Conservation (phyloP, 2,329 filamentous ascomycete species). For the Hypomyces rosellus region DNA sequence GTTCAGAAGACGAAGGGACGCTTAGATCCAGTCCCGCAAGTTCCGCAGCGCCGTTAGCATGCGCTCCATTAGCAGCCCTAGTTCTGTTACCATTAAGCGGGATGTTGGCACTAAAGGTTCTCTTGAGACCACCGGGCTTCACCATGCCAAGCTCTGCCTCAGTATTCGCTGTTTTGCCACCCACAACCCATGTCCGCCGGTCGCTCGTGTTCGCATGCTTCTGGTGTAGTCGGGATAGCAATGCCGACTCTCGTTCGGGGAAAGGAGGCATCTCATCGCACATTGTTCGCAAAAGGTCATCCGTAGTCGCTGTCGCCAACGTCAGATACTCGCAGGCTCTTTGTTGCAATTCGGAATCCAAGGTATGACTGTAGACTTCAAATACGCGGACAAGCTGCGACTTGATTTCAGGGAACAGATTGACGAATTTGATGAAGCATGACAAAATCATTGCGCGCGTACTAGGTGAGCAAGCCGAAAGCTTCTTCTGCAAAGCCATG, state of each 20-base stretch:
- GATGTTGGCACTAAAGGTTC: slow-evolving; percentile 67
- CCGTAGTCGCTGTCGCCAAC: slow-evolving; percentile 76
- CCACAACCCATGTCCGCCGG: slow-evolving; percentile 96
- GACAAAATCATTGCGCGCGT: slow-evolving; percentile 93
- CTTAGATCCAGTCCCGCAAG: slow-evolving; percentile 78
- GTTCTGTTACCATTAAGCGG: slow-evolving; percentile 41
- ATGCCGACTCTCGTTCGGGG: slow-evolving; percentile 84
- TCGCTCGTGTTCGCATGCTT: slow-evolving; percentile 91
- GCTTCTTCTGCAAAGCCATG: slow-evolving; percentile 82
- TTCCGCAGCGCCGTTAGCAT: slow-evolving; percentile 52
- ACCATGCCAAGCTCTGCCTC: slow-evolving; percentile 76
- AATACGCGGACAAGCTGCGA: slow-evolving; percentile 89
- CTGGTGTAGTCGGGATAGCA: slow-evolving; percentile 87
- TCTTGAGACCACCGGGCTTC: slow-evolving; percentile 75
- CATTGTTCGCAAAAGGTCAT: slow-evolving; percentile 86
- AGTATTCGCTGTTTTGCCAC: slow-evolving; percentile 86
- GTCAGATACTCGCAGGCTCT: slow-evolving; percentile 91
- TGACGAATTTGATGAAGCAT: slow-evolving; percentile 95
- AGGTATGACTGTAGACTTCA: slow-evolving; percentile 83
- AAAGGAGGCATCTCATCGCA: slow-evolving; percentile 99
- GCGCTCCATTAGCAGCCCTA: slow-evolving; percentile 41
- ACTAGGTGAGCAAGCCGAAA: slow-evolving; percentile 79
- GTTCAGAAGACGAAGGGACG: slow-evolving; percentile 48
- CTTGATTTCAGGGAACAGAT: slow-evolving; percentile 97
- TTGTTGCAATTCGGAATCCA: slow-evolving; percentile 94